These are phyloP conservation scores for Lipomyces anomalus DNA, from an alignment of 805 yeast genomes.

Conservation along the genomic window DNA sequence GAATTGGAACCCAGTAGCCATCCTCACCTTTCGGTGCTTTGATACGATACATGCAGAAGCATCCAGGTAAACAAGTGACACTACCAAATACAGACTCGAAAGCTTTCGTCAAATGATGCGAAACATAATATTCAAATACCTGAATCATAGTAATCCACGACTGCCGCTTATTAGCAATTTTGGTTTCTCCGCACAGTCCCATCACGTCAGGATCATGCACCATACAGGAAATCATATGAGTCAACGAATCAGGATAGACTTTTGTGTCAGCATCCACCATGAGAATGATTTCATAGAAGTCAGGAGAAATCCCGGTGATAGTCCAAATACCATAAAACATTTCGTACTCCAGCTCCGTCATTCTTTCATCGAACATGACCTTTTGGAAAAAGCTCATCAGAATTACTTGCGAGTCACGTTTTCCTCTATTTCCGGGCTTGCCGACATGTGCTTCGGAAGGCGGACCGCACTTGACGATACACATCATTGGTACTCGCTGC, in stretches of 20 bases:
- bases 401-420: constrained; percentile 89
- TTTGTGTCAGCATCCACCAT: constrained; percentile 97
- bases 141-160: constrained; percentile 93
- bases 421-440: constrained; percentile 93
- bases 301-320: constrained; percentile 78
- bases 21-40: constrained; percentile 77
- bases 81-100: constrained; percentile 91
- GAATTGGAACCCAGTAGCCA: constrained; percentile 87
- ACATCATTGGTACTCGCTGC: constrained; percentile 69
- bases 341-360: constrained; percentile 84
- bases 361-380: constrained; percentile 85
- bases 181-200: constrained; percentile 96
- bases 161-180: constrained; percentile 73
- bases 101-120: constrained; percentile 92
- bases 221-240: constrained; percentile 86
- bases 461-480: constrained; percentile 82
- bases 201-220: constrained; percentile 77
- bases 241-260: constrained; percentile 76
- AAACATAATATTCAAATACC: constrained; percentile 88
- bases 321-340: constrained; percentile 69
- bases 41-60: constrained; percentile 89
- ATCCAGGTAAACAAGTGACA: constrained; percentile 93
- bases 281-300: constrained; percentile 68
- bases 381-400: constrained; percentile 86
- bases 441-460: constrained; percentile 62